These are phyloP conservation scores for Neurospora hispaniola DNA, from an alignment of 495 filamentous ascomycete genomes.

Conservation along the genomic window DNA sequence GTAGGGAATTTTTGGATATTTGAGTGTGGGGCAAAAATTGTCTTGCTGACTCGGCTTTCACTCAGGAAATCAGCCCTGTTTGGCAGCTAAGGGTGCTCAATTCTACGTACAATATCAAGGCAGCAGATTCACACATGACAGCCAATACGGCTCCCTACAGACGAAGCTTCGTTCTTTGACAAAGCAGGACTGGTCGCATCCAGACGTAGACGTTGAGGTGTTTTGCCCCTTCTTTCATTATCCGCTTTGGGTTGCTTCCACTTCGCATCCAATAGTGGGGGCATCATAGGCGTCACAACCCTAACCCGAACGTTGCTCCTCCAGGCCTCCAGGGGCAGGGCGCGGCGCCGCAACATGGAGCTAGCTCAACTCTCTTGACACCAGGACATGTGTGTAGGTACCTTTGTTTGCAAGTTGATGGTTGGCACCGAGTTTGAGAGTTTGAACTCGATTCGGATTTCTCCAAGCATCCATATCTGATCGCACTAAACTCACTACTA, in stretches of 20 bases:
- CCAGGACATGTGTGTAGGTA: background rate
- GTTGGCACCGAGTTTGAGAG: background rate
- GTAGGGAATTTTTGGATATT: conserved; percentile 26
- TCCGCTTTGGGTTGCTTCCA: background rate
- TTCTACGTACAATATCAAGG: background rate
- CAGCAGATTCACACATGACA: background rate
- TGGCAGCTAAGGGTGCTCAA: background rate
- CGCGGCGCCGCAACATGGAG: background rate
- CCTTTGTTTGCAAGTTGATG: background rate
- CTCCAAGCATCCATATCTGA: background rate
- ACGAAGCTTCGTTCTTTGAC: background rate
- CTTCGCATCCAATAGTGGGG: background rate
- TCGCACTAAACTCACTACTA: background rate
- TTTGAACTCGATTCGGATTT: background rate
- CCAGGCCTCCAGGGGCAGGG: background rate
- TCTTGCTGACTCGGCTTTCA: background rate
- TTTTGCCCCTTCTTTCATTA: background rate
- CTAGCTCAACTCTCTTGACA: background rate
- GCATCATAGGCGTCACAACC: background rate
- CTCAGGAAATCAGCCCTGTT: background rate
- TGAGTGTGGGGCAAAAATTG: conserved; percentile 28
- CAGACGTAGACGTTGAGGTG: background rate
- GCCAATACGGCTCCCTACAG: background rate
- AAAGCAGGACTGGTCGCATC: background rate
- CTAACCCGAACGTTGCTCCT: background rate